phyloP scores from a whole-genome alignment of 2,329 filamentous ascomycete genomes.

The Diatrype stigma region DNA sequence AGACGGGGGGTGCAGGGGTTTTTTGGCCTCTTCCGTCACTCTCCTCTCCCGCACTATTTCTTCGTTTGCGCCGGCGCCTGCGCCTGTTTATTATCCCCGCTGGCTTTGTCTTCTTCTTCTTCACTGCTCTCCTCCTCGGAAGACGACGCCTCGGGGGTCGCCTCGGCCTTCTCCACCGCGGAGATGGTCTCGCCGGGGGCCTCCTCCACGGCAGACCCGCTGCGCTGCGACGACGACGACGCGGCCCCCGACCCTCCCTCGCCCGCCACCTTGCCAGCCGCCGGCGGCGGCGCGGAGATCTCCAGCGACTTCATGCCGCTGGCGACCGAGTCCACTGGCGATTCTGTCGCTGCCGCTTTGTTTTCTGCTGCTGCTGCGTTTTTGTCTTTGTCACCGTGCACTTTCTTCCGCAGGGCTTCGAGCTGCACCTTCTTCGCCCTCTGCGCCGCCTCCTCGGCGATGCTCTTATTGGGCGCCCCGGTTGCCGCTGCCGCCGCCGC shows the following conservation, averaged over 20 bases:
- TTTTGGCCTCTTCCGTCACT: too few species aligned
- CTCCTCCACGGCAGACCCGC: conserved; percentile 27
- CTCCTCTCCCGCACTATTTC: too few species aligned
- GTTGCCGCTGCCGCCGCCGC: conserved; percentile 21
- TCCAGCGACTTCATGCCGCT: conserved; percentile 15
- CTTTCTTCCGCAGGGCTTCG: conserved; percentile 50
- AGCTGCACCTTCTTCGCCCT: conserved; percentile 59
- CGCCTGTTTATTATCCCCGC: neutral
- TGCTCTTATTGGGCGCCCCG: conserved; percentile 42
- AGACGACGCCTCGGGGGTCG: conserved; percentile 36
- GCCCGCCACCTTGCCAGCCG: conserved; percentile 5
- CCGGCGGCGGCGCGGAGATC: conserved; percentile 5
- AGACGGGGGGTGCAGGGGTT: too few species aligned
- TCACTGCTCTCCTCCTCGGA: conserved; percentile 23
- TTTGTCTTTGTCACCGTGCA: conserved; percentile 40
- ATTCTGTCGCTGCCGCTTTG: neutral
- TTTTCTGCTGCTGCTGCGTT: neutral
- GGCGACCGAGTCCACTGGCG: conserved; percentile 8
- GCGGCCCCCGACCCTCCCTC: too few species aligned
- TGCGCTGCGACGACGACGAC: conserved; percentile 18
- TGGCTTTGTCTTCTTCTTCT: conserved; percentile 8
- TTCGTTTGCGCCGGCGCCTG: too few species aligned
- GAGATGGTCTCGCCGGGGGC: conserved; percentile 36
- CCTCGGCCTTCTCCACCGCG: conserved; percentile 34
- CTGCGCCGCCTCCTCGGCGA: conserved; percentile 62